Evolutionary conservation across 2,329 filamentous ascomycete genomes (phyloP), one percentile per base, ranked within the genome.

Genomic region (Fusarium sp.): DNA sequence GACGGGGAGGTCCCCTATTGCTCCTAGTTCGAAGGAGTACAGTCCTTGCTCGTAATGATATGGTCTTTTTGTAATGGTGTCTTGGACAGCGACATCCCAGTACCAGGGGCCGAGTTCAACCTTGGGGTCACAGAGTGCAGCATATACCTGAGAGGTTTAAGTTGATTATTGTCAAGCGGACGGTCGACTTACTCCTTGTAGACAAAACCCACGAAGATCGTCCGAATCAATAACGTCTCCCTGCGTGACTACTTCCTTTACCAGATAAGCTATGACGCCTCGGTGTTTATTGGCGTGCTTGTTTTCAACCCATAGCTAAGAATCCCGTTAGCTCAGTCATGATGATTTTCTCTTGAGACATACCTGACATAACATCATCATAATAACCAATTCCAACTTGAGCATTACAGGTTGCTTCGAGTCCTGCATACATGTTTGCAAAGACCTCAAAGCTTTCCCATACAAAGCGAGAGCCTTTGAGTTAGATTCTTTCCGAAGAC

Each of bases 291-390:
- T 61, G 1, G 64, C 43, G 3, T 62, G 44, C 2, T 68, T 68
- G 9, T 66, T 67, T 9, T 68, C 65, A n/a, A 68, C 29, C 65
- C 65, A 68, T 15, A 64, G 8, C 65, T 67, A 12, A 9, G 9
- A 25, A 15, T 1, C 30, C 0, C 8, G 10, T 65, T n/a, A 65
- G 61, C 15, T 10, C 2, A 11, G 5, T 12, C 7, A 4, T 48
- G 5, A 24, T 2, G 2, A 6, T 20, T 15, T 18, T 1, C 12
- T 7, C 0, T 1, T 5, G 8, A 8, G 12, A 6, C 10, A 22
- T 41, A 67, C 62, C 34, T 67, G 65, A 1, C 64, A 68, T 6
- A 68, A 13, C 64, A 68, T 64, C 43, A 64, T 41, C 58, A 68
- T 67, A 9, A 55, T n/a, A 1, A 68, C 58, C 1, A 62, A 13